Base-by-base conservation (phyloP, 2,329 filamentous ascomycete species). In the Ceratocystis diversiconidia region DNA sequence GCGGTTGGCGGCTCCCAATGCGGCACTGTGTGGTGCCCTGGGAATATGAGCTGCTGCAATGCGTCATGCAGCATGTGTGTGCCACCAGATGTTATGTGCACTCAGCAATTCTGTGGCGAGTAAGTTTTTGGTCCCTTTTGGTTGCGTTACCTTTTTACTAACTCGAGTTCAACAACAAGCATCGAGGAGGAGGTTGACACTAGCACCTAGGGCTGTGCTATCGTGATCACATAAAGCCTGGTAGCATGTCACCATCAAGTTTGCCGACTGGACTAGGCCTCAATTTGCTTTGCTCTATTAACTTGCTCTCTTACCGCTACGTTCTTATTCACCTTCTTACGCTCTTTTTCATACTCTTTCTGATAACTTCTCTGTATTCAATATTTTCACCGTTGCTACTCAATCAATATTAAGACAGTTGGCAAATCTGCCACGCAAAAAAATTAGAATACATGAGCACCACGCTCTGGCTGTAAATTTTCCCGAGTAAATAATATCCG, bases 41-140 rank as follows among this genome's bases (percentile, higher is more conserved):
- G 62, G 25, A 67, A 67, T 32, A 64, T 61, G 57, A 57, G 52
- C 43, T 67, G 65, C 65, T 67, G 65, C 57, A 62, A 62, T 43
- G 15, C 62, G 30, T 63, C 41, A 12, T 66, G 65, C 61, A 63
- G 62, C 65, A 50, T 61, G 50, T 66, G 65, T 36, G 30, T 66
- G 25, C 62, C 65, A 12, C 65, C 63, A n/a, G 8, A 32, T 46
- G 19, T n/a, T 4, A 17, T 46, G 32, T 62, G 60, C 44, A 62
- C 60, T 17, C 60, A 62, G 36, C 41, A 62, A 30, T 5, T 62
- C 22, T 62, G 60, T 36, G 60, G 41, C n/a, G 60, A 62, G 36
- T 46, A n/a, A 46, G 60, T 62, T n/a, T 28, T 5, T 48, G 22
- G 22, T 48, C 60, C 17, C 22, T 61, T 22, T 36, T 28, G 7